Base-by-base conservation (phyloP, 2,329 filamentous ascomycete species). In the Fusarium sambucinum region DNA sequence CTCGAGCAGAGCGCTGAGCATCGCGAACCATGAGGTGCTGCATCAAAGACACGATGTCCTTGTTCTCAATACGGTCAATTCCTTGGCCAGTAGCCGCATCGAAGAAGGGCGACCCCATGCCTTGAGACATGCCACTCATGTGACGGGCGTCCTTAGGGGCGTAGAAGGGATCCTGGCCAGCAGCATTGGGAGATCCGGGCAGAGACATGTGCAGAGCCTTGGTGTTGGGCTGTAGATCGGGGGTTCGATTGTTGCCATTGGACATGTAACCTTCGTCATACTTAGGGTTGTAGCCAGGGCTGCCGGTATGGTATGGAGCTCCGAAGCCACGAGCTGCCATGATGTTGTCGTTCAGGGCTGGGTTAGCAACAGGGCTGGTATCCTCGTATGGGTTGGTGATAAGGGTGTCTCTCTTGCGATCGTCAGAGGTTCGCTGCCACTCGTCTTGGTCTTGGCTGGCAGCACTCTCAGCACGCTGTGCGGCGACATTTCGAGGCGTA, bases 11-110 rank as follows among this genome's bases (percentile, higher is more conserved):
- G 62, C 96, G 90, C 80, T 98, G 95, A 40, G 95, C 96, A 81
- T 99, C 96, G 35, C 96, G 91, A 67, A 98, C 96, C 77, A 96
- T 98, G 66, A 99, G 89, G 79, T 99, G 96, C 77, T 99, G 95
- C 96, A 99, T 99, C 63, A 99, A 83, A 25, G 95, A 93, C 68
- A 99, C 92, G 73, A 99, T 96, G 75, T 99, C 96, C 80, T 96
- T 96, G 45, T 94, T 97, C 77, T 98, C 91, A 52, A 99, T 98
- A 47, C 91, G 87, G 70, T 98, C 94, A 53, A 97, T 92, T 33
- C 94, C 94, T 66, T 89, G 90, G 53, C 95, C 95, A 2, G 92
- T 97, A 5, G 94, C 87, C 61, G 92, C 90, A 76, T 99, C 96
- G 75, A 97, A 98, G 21, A 98, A 84, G 4, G 95, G 94, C 30